phyloP scores from a whole-genome alignment of 2,329 filamentous ascomycete species.

The Neocucurbitaria cava region DNA sequence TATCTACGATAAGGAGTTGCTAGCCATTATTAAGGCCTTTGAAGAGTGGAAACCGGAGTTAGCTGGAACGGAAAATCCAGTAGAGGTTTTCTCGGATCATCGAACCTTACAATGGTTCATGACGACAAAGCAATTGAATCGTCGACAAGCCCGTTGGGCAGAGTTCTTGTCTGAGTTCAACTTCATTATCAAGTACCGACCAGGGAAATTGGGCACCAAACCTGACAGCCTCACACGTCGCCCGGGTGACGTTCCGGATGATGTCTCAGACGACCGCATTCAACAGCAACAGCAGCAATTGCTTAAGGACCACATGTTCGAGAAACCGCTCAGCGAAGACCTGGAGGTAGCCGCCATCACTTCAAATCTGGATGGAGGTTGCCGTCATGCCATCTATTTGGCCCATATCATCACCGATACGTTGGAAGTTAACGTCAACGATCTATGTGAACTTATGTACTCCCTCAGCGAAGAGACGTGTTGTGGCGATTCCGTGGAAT shows the following conservation, averaged over 20 bases:
- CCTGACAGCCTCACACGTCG: conserved; percentile 6
- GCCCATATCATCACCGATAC: too few relatives aligned
- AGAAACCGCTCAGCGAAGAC: too few relatives aligned
- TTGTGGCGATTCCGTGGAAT: too few relatives aligned
- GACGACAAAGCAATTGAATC: conserved; percentile 30
- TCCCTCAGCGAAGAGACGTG: too few relatives aligned
- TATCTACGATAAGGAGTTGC: conserved; percentile 47
- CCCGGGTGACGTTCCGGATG: neutral
- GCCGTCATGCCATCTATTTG: too few relatives aligned
- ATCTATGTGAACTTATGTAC: too few relatives aligned
- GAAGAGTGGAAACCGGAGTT: conserved; percentile 24
- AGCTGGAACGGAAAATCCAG: conserved; percentile 12
- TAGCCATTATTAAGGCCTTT: conserved; percentile 41
- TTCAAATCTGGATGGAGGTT: too few relatives aligned
- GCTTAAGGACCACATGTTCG: neutral
- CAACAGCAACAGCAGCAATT: neutral
- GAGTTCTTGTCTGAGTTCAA: conserved; percentile 1
- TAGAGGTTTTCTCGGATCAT: conserved; percentile 39
- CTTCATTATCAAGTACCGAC: conserved; percentile 3
- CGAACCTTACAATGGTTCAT: conserved; percentile 39
- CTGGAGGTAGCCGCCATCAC: too few relatives aligned
- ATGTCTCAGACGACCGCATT: conserved; percentile 3
- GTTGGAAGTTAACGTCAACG: too few relatives aligned
- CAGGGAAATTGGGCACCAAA: neutral
- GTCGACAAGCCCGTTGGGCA: conserved; percentile 30